Evolutionary conservation across 2,329 filamentous ascomycete species (phyloP).

Genomic region (Leptoxyphium fumago): DNA sequence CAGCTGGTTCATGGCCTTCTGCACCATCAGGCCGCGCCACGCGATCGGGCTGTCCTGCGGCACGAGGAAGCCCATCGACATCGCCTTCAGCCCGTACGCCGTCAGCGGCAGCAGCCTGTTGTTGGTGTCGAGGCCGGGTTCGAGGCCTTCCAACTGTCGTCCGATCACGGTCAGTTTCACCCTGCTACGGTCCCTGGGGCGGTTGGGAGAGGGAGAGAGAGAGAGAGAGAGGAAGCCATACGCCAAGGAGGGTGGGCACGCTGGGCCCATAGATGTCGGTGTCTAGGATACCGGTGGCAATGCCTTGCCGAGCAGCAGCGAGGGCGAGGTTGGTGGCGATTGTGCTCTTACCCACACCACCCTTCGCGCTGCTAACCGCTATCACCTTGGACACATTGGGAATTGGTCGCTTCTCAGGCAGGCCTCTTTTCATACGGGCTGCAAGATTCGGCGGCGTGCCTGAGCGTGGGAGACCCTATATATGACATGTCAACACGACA

Average conservation of each 20-base stretch:
- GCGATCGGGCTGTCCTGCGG: constrained; percentile 69
- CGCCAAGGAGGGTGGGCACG: constrained; percentile 75
- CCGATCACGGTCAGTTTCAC: not conserved
- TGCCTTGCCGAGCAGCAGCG: constrained; percentile 66
- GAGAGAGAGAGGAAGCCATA: constrained; percentile 31
- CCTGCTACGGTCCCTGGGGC: not conserved
- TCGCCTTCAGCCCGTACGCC: constrained; percentile 91
- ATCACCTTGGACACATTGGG: constrained; percentile 79
- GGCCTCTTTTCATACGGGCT: constrained; percentile 53
- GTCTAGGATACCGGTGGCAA: constrained; percentile 77
- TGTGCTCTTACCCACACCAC: constrained; percentile 95
- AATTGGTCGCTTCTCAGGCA: constrained; percentile 70
- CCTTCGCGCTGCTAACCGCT: constrained; percentile 93
- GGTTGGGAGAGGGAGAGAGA: not conserved
- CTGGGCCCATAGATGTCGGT: constrained; percentile 95
- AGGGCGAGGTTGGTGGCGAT: constrained; percentile 86
- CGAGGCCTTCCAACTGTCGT: constrained; percentile 17
- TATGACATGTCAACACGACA: constrained; percentile 18
- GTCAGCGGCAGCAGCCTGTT: constrained; percentile 76
- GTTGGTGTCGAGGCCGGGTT: constrained; percentile 24
- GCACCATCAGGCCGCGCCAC: constrained; percentile 94
- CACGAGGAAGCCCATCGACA: constrained; percentile 96
- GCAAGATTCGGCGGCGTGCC: constrained; percentile 51
- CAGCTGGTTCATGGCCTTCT: constrained; percentile 91
- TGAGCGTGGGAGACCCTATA: constrained; percentile 68